Base-by-base conservation (phyloP, 129 eudicot species). In the Pulicaria dysenterica region DNA sequence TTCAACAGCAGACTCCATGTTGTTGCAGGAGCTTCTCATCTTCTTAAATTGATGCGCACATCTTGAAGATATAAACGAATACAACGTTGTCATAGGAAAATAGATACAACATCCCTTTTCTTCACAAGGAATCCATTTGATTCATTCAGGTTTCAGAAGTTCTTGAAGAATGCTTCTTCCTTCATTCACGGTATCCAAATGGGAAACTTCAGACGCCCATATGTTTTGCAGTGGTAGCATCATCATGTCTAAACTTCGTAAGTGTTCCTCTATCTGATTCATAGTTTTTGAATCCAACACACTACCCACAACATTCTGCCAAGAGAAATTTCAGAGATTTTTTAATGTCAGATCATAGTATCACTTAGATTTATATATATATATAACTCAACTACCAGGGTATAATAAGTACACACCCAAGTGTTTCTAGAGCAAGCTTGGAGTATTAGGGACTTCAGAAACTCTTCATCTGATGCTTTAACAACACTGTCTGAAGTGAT, bases 1-100 rank as follows among this genome's bases (percentile, higher is more conserved):
- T 90, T 37, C 99, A 76, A 17, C 78, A 93, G 95, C 72, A 82
- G 96, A 46, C 90, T 77, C 17, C 96, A 94, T 82, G 99, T 94
- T 4, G 76, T 94, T 49, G 99, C 99, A 31, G 99, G 94, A 60
- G 81, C 90, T 74, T 94, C 99, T 53, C 97, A 94, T 88, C 96
- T 90, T 38, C 88, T 90, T 59, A 90, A 90, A 81, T 48, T 86
- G 74, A 88, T 77, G 76, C 85, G 82, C n/a, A 40, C 77, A 0
- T 46, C 88, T 85, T 7, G 46, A 51, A 62, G 43, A 61, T 70
- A 61, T 70, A 36, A 61, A 61, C 12, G 13, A 8, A 69, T 24
- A 15, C 37, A 42, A 59, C n/a, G 54, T 39, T 8, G 67, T 61
- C 15, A 40, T 1, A 41, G 31, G 36, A 24, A 24, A 24, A 24